Evolutionary conservation across 1,284 basidiomycete genomes (phyloP).

Genomic region (Papiliotrema flavescens): DNA sequence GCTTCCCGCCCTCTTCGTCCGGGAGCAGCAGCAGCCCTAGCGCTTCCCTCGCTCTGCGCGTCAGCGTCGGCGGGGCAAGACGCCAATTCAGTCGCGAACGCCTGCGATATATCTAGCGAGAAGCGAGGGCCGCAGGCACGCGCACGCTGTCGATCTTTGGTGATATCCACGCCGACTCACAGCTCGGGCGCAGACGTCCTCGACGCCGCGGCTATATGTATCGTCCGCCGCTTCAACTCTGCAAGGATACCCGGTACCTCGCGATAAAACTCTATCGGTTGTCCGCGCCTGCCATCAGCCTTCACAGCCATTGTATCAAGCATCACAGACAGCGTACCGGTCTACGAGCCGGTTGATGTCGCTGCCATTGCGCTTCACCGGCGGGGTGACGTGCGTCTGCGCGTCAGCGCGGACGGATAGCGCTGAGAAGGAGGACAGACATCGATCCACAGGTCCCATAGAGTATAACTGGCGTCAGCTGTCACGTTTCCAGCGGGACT

Average conservation of each 20-base stretch:
- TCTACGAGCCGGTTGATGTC: conserved; percentile 62
- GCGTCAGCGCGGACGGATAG: background rate
- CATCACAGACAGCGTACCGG: conserved; percentile 48
- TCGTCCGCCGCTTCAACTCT: conserved; percentile 55
- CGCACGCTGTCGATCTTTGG: no score
- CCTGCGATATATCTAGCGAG: no score
- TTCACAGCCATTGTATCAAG: background rate
- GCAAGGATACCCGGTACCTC: conserved; percentile 75
- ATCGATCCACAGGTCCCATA: conserved; percentile 82
- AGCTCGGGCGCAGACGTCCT: conserved; percentile 65
- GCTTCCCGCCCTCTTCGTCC: conserved; percentile 45
- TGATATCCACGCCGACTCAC: conserved; percentile 56
- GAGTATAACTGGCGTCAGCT: conserved; percentile 60
- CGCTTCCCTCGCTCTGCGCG: conserved; percentile 66
- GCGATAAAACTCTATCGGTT: conserved; percentile 63
- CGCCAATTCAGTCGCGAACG: no score
- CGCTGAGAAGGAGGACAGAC: conserved; percentile 31
- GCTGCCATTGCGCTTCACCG: conserved; percentile 59
- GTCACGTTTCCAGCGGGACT: background rate
- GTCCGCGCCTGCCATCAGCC: conserved; percentile 53
- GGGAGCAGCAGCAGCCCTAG: conserved; percentile 66
- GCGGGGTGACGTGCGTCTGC: conserved; percentile 53
- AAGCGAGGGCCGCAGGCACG: no score
- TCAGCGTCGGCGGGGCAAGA: conserved; percentile 4
- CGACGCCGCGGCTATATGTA: conserved; percentile 70